Evolutionary conservation across 129 eudicot species (phyloP).

Genomic region (Escallonia rubra): DNA sequence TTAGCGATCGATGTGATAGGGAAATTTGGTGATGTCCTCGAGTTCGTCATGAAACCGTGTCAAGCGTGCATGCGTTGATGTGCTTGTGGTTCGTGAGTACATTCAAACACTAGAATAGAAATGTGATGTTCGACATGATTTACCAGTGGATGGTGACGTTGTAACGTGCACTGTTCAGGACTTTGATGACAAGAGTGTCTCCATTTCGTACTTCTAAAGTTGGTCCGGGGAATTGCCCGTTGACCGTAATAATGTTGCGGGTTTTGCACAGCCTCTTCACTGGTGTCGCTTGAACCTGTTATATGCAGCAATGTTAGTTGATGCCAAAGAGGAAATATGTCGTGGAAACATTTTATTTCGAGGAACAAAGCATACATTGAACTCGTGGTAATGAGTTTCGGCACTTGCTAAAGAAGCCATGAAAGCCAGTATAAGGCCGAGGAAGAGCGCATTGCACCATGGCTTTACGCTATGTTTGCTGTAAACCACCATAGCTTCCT

Average conservation of each 20-base stretch:
- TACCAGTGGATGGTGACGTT: constrained; percentile 74
- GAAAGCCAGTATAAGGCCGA: constrained; percentile 23
- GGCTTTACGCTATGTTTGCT: not conserved
- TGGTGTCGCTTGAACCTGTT: constrained; percentile 44
- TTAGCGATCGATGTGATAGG: not conserved
- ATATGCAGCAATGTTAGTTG: not conserved
- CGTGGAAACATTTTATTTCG: too few relatives aligned
- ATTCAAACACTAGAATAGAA: not conserved
- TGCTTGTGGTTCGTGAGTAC: not conserved
- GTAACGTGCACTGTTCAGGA: constrained; percentile 45
- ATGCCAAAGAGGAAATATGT: too few relatives aligned
- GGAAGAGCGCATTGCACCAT: constrained; percentile 16
- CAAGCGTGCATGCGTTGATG: not conserved
- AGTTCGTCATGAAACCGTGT: not conserved
- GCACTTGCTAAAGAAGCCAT: constrained; percentile 33
- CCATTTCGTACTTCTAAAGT: constrained; percentile 52
- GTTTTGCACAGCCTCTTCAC: constrained; percentile 57
- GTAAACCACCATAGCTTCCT: constrained; percentile 1
- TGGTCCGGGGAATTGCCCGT: constrained; percentile 70
- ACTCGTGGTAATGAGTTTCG: constrained; percentile 45
- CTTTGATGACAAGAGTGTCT: constrained; percentile 52
- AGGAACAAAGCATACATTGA: constrained; percentile 37
- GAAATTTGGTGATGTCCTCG: not conserved
- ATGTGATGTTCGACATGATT: not conserved
- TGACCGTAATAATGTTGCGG: constrained; percentile 44